A percentile compares a stretch with the other conserved stretches of the same genome.
phyloP scores from a whole-genome alignment of 495 filamentous ascomycete genomes.

The Zalerion maritima region DNA sequence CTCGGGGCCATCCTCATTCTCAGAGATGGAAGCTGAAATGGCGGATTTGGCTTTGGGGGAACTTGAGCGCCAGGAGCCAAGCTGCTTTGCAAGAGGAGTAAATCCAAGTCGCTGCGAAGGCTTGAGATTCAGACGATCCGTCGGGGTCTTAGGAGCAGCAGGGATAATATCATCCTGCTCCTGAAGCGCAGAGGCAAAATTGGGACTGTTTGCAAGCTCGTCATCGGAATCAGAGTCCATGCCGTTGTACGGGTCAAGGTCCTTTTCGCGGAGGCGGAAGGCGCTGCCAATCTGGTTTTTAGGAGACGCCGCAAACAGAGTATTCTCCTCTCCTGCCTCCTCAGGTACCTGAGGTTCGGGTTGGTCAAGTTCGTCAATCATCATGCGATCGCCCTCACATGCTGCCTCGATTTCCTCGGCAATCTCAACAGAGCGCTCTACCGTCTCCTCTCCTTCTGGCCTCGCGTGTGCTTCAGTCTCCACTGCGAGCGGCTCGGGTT shows the following conservation, averaged over 20 bases:
- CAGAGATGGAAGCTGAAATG: too few relatives aligned
- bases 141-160: too few relatives aligned
- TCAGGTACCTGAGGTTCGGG: neutral
- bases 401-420: constrained; percentile 1
- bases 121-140: constrained; percentile 5
- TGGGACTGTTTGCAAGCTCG: constrained; percentile 26
- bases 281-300: constrained; percentile 8
- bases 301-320: constrained; percentile 9
- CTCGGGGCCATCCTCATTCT: constrained; percentile 25
- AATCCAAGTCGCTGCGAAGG: constrained; percentile 30
- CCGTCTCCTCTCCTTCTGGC: neutral
- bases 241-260: constrained; percentile 19
- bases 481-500: constrained; percentile 1
- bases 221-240: constrained; percentile 40
- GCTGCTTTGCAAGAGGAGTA: constrained; percentile 44
- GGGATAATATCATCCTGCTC: too few relatives aligned
- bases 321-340: constrained; percentile 6
- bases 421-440: neutral
- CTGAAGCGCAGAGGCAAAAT: too few relatives aligned
- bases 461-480: neutral
- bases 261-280: constrained; percentile 23
- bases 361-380: constrained; percentile 13
- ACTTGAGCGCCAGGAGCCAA: constrained; percentile 48
- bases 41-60: too few relatives aligned
- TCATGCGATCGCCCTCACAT: constrained; percentile 20